Evolutionary conservation across 805 yeast genomes (phyloP), one percentile per base, ranked within the genome.

Genomic region (Metschnikowia cerradonensis): DNA sequence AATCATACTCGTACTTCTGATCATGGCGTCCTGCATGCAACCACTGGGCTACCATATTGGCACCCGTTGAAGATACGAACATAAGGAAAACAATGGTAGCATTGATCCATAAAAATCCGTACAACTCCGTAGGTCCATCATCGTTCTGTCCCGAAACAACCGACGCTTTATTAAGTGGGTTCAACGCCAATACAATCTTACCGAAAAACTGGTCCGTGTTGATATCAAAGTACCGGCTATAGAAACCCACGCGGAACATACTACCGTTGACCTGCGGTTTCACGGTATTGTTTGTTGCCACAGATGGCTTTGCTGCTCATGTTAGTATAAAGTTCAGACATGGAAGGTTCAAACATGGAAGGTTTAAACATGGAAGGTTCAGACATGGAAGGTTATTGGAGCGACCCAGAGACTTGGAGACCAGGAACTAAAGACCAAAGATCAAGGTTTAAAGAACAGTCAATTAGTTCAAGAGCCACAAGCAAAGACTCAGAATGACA

Each of bases 91-190:
- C 81, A 45, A 89, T 80, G 0, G 96, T 86, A 0, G 90, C 90
- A 11, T 92, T 87, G 41, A 91, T 83, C 98, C 98, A 91, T 17
- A 90, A 72, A 6, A 95, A 86, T 0, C 97, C 97, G 65, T 90
- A 92, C 48, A 91, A 69, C 61, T 91, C 98, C 1, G 69, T 63
- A 8, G 56, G 52, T 14, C 75, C 73, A 37, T 75, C 75, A 14
- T 66, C 62, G 20, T 49, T 33, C 36, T 51, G 52, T 2, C 48
- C 30, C 1, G 48, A 40, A 2, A 48, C 58, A 13, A 56, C 61
- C 19, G 64, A 60, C 1, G 62, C 51, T 14, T 60, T 54, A 56
- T 67, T 60, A 38, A 76, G 56, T 15, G 91, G 87, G 58, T 86
- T 84, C 38, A 84, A 55, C 0, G 90, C 81, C 50, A 73, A 63